Conservation (phyloP, 805 yeast species). For the Yarrowia osloensis region DNA sequence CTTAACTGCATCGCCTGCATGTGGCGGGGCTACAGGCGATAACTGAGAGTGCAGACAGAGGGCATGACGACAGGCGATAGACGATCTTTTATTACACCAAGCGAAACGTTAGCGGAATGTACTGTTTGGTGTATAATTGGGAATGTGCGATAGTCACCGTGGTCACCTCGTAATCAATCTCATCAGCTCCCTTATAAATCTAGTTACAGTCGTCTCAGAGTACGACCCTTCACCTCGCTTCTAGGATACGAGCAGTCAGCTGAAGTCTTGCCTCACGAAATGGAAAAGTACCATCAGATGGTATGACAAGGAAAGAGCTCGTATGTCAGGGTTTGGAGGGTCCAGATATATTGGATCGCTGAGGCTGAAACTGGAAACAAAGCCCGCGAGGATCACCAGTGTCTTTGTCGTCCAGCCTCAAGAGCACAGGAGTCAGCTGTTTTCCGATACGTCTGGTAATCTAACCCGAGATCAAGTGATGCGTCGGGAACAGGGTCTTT, state of each 20-base stretch:
- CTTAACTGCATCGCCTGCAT: background rate
- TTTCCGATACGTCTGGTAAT: background rate
- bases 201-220: too few relatives aligned
- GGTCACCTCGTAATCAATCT: too few relatives aligned
- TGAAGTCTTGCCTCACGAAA: constrained; percentile 10
- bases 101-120: background rate
- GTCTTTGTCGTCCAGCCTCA: background rate
- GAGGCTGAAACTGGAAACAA: constrained; percentile 2
- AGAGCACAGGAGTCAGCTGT: background rate
- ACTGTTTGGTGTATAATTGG: too few relatives aligned
- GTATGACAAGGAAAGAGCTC: background rate
- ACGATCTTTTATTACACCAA: background rate
- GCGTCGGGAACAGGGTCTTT: background rate
- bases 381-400: background rate
- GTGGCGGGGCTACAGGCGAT: background rate
- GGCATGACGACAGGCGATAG: background rate
- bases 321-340: background rate
- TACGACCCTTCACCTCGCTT: too few relatives aligned
- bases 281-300: background rate
- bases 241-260: too few relatives aligned
- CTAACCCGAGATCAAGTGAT: too few relatives aligned
- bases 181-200: too few relatives aligned
- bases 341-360: background rate
- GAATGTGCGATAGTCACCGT: too few relatives aligned
- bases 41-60: background rate